Base-by-base conservation (phyloP, 2,329 filamentous ascomycete species). In the Paecilomyces fulvus region DNA sequence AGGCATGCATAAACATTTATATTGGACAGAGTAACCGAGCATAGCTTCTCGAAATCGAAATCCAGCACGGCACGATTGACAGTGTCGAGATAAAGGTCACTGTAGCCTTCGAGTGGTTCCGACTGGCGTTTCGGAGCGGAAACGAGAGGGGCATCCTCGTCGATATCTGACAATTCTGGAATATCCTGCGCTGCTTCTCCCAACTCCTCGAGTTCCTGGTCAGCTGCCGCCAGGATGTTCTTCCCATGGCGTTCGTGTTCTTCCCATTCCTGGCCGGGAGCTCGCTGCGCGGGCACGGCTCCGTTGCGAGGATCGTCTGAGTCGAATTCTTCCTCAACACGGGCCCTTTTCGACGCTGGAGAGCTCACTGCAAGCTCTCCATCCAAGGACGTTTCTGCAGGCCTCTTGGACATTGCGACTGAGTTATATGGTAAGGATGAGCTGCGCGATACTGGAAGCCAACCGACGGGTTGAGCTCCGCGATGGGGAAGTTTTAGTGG, bases 1-100 rank as follows among this genome's bases (percentile, higher is more conserved):
- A 99, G 83, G 68, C 94, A 99, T 9, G 94, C 94, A 72, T 99
- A 99, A 49, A 99, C 92, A 70, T 99, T 99, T 77, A 97, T 96
- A 71, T 97, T 97, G 52, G 92, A 96, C 7, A 99, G 82, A 31
- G 90, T 95, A 63, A 99, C 82, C 23, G 92, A 97, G 76, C 94
- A 99, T 11, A 96, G 84, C 79, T 99, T 99, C 72, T 99, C 94
- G 71, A 99, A 99, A 74, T 99, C 94, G 70, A 97, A 97, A 74
- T 99, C 94, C 56, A 97, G 85, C 51, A 96, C 86, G 68, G 87
- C 85, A 67, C 94, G 89, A 73, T 96, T 86, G 75, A 99, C 95
- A 11, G 94, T 97, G 77, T 99, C 94, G 64, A 99, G 88, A 72
- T 99, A 99, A 28, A 99, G 85, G 72, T 99, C 92, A 66, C 88